Evolutionary conservation across 495 filamentous ascomycete genomes (phyloP).

Genomic region (Trichoderma erinaceum): DNA sequence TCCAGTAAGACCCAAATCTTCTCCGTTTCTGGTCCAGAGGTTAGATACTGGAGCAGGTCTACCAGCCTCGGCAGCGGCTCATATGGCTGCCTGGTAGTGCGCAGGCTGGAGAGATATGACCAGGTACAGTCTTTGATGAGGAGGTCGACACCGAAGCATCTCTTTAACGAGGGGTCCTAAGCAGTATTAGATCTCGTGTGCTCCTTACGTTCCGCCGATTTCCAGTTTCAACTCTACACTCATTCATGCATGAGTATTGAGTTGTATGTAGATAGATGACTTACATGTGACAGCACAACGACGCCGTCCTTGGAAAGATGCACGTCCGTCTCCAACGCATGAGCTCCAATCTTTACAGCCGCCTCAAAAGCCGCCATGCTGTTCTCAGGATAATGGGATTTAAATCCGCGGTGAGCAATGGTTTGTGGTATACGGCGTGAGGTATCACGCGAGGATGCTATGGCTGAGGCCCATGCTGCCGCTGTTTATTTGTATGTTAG

Average conservation of each 20-base stretch:
- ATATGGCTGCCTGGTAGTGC: constrained; percentile 60
- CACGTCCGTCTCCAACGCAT: constrained; percentile 84
- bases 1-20: constrained; percentile 79
- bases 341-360: constrained; percentile 64
- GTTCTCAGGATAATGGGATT: constrained; percentile 75
- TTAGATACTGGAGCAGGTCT: constrained; percentile 72
- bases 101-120: constrained; percentile 59
- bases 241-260: neutral
- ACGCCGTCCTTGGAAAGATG: constrained; percentile 78
- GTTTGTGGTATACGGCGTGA: constrained; percentile 52
- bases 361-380: constrained; percentile 69
- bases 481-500: neutral
- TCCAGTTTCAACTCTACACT: neutral
- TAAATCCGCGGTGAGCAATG: constrained; percentile 85
- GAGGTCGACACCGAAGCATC: constrained; percentile 68
- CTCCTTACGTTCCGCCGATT: neutral
- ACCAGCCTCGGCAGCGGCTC: constrained; percentile 64
- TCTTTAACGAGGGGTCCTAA: constrained; percentile 67
- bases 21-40: constrained; percentile 46
- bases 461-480: neutral
- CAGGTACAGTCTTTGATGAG: constrained; percentile 72
- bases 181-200: neutral
- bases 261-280: constrained; percentile 19
- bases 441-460: neutral
- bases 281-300: constrained; percentile 77